Conservation (phyloP, 106 monocot species). For the Dendrobium catenatum region DNA sequence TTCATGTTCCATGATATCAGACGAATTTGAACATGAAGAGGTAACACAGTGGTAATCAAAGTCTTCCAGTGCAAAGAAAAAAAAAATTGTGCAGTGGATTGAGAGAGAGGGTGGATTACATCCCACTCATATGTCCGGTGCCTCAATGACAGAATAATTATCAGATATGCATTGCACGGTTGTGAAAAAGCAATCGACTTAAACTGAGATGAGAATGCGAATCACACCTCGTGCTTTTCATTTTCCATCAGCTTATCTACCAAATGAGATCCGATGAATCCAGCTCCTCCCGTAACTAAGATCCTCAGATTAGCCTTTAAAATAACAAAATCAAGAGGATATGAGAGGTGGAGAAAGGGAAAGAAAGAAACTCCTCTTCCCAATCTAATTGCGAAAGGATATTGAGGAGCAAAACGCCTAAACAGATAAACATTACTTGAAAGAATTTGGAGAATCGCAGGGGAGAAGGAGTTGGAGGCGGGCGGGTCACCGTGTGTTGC, state of each 20-base stretch:
- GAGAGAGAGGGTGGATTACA: neutral
- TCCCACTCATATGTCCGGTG: neutral
- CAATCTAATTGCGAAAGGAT: neutral
- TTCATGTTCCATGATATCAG: neutral
- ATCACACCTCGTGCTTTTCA: constrained; percentile 74
- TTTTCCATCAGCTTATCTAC: constrained; percentile 86
- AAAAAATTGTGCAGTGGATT: neutral
- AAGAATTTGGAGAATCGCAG: constrained; percentile 65
- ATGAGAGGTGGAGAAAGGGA: neutral
- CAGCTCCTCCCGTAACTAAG: constrained; percentile 72
- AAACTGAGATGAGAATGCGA: neutral
- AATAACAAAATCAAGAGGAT: constrained; percentile 10
- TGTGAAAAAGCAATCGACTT: neutral
- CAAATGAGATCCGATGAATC: constrained; percentile 80
- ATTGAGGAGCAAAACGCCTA: neutral
- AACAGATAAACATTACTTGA: constrained; percentile 19
- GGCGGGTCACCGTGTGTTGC: constrained; percentile 19
- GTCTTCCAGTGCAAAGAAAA: neutral
- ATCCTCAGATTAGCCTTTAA: constrained; percentile 61
- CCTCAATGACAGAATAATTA: neutral
- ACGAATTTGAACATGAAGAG: neutral
- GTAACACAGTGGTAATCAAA: neutral
- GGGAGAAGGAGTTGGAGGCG: constrained; percentile 50
- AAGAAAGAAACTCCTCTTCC: neutral
- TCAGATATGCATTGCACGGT: neutral